Conservation (phyloP, 352 stramenopile species). For the Phytophthora lateralis region DNA sequence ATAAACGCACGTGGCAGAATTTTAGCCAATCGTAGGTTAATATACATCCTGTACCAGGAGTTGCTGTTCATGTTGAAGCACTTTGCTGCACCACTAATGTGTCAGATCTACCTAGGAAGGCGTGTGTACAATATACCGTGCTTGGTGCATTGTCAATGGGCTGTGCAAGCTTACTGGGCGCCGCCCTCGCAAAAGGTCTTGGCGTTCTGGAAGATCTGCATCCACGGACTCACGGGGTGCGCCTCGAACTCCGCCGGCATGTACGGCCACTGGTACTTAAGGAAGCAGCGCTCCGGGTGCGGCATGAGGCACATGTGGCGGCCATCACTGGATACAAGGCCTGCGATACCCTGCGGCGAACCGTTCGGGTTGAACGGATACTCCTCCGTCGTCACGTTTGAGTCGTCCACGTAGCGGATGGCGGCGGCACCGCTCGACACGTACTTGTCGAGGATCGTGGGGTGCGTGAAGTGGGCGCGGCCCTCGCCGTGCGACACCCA, state of each 20-base stretch:
- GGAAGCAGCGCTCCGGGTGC: conserved; percentile 98
- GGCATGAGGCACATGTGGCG: conserved; percentile 99
- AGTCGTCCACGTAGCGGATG: conserved; percentile 97
- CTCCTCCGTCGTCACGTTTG: conserved; percentile 92
- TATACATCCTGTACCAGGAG: not conserved
- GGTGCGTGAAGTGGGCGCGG: conserved; percentile 96
- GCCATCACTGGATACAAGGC: conserved; percentile 96
- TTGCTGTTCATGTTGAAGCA: conserved; percentile 10
- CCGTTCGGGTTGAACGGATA: conserved; percentile 99
- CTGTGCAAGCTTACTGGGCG: conserved; percentile 34
- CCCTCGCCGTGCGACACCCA: conserved; percentile 96
- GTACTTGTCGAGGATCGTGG: conserved; percentile 88
- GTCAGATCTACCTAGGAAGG: not conserved
- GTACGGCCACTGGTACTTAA: conserved; percentile 98
- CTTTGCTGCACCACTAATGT: not conserved
- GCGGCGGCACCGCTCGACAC: conserved; percentile 93
- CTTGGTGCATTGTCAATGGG: conserved; percentile 21
- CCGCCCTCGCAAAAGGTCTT: conserved; percentile 94
- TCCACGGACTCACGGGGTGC: conserved; percentile 92
- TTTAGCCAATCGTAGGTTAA: not conserved
- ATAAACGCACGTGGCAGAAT: not conserved
- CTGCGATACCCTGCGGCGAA: conserved; percentile 96
- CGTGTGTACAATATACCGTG: conserved; percentile 19
- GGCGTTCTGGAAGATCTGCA: conserved; percentile 99
- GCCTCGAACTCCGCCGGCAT: conserved; percentile 87